A percentile compares a stretch with the other conserved stretches of the same genome.
Conservation (phyloP, 176 grass and related monocot genomes). For the Sorghum bicolor region DNA sequence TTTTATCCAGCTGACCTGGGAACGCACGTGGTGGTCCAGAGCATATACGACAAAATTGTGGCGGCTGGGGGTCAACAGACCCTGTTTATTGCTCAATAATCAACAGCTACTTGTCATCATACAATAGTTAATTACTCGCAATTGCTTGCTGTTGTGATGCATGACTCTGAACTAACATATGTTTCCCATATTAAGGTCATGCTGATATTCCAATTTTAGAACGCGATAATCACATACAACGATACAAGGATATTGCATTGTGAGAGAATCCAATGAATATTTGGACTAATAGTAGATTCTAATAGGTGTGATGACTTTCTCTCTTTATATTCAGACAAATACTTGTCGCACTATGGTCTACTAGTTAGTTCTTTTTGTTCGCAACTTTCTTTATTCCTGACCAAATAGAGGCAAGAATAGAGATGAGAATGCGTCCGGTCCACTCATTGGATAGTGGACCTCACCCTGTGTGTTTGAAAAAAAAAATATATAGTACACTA, state of each 20-base stretch:
- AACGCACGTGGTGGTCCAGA: not conserved
- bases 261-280: not conserved
- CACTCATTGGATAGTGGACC: not conserved
- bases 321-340: not conserved
- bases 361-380: not conserved
- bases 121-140: not conserved
- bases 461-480: not conserved
- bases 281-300: not conserved
- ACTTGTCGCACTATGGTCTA: not conserved
- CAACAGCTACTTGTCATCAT: not conserved
- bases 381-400: not conserved
- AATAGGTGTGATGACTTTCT: not conserved
- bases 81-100: not conserved
- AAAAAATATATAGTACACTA: not conserved
- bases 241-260: not conserved
- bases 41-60: conserved; percentile 39
- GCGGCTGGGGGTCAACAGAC: conserved; percentile 31
- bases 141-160: not conserved
- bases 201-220: not conserved
- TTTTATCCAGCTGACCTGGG: not conserved
- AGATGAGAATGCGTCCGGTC: not conserved
- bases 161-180: not conserved
- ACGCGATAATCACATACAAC: not conserved
- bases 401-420: not conserved
- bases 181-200: not conserved